A percentile compares a stretch with the other conserved stretches of the same genome.
Conservation (phyloP, 2,329 filamentous ascomycete species). For the Colletotrichum gloeosporioides region DNA sequence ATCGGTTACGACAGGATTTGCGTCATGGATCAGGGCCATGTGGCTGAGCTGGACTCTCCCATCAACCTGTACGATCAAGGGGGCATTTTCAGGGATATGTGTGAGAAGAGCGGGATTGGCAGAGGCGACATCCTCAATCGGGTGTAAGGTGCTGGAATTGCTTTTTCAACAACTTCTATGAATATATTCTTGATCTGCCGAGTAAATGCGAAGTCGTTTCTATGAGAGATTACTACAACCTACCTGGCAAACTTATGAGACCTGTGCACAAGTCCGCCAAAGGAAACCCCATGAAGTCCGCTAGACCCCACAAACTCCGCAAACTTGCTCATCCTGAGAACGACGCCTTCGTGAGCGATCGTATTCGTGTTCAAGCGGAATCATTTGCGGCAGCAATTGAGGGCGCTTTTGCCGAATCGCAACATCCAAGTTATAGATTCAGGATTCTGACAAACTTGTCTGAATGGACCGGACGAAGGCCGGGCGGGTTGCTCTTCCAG, state of each 20-base stretch:
- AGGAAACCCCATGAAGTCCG: not conserved
- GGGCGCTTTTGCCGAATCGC: not conserved
- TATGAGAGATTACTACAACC: not conserved
- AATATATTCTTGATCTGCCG: not conserved
- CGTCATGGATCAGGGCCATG: conserved; percentile 73
- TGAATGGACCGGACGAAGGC: not conserved
- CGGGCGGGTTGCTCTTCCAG: not conserved
- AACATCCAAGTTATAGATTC: not conserved
- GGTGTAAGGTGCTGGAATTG: not conserved
- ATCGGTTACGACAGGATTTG: conserved; percentile 76
- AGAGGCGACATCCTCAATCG: conserved; percentile 48
- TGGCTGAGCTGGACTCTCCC: conserved; percentile 71
- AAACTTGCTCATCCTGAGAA: not conserved
- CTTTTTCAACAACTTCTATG: fast-evolving
- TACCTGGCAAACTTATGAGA: not conserved
- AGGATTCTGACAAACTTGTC: not conserved
- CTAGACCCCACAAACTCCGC: not conserved
- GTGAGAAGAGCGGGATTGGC: conserved; percentile 43
- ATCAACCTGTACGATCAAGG: conserved; percentile 61
- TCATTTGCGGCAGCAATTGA: not conserved
- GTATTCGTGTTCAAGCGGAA: not conserved
- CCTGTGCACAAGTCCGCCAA: not conserved
- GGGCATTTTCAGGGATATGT: conserved; percentile 73
- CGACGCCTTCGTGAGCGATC: not conserved
- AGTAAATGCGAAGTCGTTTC: not conserved